A percentile compares a stretch with the other conserved stretches of the same genome.
phyloP scores from a whole-genome alignment of 2,329 filamentous ascomycete species.

The Cryphonectria japonica region DNA sequence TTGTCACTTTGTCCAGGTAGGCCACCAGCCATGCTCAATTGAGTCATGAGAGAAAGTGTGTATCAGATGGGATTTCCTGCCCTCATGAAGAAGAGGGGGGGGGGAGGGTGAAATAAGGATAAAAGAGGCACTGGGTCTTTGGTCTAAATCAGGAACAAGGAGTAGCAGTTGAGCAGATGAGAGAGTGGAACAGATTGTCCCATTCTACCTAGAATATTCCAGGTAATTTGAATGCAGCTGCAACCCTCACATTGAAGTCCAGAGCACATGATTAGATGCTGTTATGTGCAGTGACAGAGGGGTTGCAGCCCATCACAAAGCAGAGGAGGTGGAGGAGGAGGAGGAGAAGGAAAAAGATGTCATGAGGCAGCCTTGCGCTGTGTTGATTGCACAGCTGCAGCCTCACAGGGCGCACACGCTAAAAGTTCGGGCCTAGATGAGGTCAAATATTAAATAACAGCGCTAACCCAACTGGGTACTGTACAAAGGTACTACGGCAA shows the following conservation, averaged over 20 bases:
- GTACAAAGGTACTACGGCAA: background rate
- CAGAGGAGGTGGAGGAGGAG: background rate
- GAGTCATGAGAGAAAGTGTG: background rate
- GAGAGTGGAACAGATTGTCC: background rate
- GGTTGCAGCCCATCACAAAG: too few species aligned
- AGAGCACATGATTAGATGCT: background rate
- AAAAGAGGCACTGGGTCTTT: background rate
- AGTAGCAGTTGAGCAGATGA: background rate
- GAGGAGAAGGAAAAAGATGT: background rate
- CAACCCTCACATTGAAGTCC: background rate
- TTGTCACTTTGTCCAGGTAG: background rate
- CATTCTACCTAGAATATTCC: background rate
- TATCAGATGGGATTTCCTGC: background rate
- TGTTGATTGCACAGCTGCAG: slow-evolving; percentile 1
- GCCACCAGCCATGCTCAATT: background rate
- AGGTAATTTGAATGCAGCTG: background rate
- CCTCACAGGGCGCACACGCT: background rate
- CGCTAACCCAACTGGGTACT: background rate
- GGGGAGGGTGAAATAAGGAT: background rate
- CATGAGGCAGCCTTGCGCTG: background rate
- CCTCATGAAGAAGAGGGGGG: background rate
- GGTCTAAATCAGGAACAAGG: background rate
- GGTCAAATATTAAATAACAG: background rate
- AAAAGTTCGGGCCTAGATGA: background rate
- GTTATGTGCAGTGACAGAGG: background rate